These are phyloP conservation scores for Stenogyne calaminthoides DNA, from an alignment of 305 asterid genomes.

Conservation along the genomic window DNA sequence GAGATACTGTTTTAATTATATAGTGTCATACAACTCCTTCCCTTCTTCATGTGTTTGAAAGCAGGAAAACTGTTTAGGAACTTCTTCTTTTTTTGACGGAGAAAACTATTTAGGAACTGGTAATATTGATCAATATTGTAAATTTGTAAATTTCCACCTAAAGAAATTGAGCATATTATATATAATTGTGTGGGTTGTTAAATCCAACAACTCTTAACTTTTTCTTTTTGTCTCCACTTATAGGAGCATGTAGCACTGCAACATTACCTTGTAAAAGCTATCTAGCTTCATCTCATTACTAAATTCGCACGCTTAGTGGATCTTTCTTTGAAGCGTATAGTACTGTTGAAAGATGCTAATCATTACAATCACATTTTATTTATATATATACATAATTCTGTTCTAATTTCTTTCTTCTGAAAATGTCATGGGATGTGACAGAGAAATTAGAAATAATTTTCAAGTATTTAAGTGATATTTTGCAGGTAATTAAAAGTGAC, in stretches of 20 bases:
- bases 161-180: no score
- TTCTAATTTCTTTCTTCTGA: no score
- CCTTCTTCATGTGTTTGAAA: no score
- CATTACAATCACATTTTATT: neutral
- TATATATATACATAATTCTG: no score
- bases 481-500: neutral
- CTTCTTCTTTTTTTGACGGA: no score
- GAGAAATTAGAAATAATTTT: no score
- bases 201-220: conserved; percentile 23
- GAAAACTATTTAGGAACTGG: neutral
- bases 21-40: neutral
- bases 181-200: neutral
- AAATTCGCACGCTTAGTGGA: conserved; percentile 21
- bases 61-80: neutral
- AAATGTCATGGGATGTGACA: no score
- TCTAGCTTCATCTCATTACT: neutral
- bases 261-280: neutral
- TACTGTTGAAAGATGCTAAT: neutral
- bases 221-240: conserved; percentile 2
- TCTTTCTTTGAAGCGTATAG: no score
- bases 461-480: no score
- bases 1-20: no score
- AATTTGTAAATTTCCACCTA: neutral
- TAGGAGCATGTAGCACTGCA: neutral
- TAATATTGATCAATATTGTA: neutral